These are phyloP conservation scores for Vinca major DNA, from an alignment of 305 asterid genomes.

Conservation along the genomic window DNA sequence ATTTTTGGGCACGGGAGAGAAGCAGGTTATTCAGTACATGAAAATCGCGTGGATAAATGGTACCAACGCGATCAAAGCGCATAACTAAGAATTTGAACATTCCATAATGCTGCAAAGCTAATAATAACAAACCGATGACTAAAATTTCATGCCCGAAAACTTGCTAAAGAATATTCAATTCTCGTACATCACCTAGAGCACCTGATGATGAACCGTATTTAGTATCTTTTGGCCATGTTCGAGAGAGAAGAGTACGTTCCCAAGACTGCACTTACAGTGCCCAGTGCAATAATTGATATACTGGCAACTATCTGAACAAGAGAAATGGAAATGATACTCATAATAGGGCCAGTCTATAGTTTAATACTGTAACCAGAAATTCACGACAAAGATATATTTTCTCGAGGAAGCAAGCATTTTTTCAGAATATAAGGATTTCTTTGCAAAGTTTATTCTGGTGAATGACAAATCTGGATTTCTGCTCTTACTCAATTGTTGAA, in stretches of 20 bases:
- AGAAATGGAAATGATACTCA: neutral
- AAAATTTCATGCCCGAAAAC: neutral
- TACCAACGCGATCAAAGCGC: too few relatives aligned
- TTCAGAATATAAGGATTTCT: neutral
- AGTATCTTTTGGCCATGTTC: conserved; percentile 28
- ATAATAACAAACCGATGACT: too few relatives aligned
- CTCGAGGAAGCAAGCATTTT: neutral
- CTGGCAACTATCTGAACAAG: conserved; percentile 13
- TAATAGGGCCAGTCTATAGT: neutral
- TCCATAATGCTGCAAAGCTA: too few relatives aligned
- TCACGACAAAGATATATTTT: neutral
- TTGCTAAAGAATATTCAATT: neutral
- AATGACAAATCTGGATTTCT: neutral
- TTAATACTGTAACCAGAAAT: too few relatives aligned
- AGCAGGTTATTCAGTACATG: too few relatives aligned
- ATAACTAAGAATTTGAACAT: too few relatives aligned
- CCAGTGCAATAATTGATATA: conserved; percentile 29
- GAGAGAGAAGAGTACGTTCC: conserved; percentile 50
- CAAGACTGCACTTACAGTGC: conserved; percentile 37
- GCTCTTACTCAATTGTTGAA: neutral
- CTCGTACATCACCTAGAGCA: too few relatives aligned
- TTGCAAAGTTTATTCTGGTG: neutral
- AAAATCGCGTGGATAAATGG: too few relatives aligned
- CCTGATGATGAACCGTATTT: neutral
- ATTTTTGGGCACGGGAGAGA: too few relatives aligned